Evolutionary conservation across 768 basidiomycete genomes (phyloP), one percentile per base, ranked within the genome.

Genomic region (Candolleomyces efflorescens): DNA sequence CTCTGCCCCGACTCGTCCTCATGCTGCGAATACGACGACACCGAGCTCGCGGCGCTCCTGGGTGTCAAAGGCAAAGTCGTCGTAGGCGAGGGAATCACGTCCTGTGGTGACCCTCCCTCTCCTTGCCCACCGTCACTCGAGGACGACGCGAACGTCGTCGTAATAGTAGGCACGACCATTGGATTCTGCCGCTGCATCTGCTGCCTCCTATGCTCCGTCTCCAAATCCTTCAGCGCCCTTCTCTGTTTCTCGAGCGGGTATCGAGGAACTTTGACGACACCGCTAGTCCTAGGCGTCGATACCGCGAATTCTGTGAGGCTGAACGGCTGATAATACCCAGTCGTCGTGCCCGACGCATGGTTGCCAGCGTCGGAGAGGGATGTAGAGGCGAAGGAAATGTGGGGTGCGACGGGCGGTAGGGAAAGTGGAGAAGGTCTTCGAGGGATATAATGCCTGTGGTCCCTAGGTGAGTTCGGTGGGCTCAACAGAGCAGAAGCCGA

Each of bases 51-150:
- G 11, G 27, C 44, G 39, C 58, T 59, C 27, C 58, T 46, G 7
- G 58, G 58, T 18, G 58, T 59, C 53, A 59, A 49, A 9, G 58
- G 58, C n/a, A 59, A 45, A n/a, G 58, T 59, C 15, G 52, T 54
- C 32, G 58, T 59, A 10, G 58, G 58, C 20, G 50, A 53, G 24
- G 37, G 37, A 9, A 24, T 10, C 22, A 36, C 53, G 38, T 48
- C 41, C 15, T 12, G 57, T 5, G 32, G 2, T 7, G 32, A 32
- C 32, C 32, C 32, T 32, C n/a, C n/a, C n/a, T n/a, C n/a, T n/a
- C n/a, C n/a, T 32, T 11, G 5, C 32, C 32, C 2, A 9, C 27
- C 27, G 32, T 20, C 13, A 26, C 23, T 6, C 9, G 32, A 32
- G 32, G 32, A 32, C 32, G 26, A n/a, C 23, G 24, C 49, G n/a